Evolutionary conservation across 192 early-diverging fungal genomes (phyloP), one percentile per base, ranked within the genome.

Genomic region (Backusella liffmaniae): DNA sequence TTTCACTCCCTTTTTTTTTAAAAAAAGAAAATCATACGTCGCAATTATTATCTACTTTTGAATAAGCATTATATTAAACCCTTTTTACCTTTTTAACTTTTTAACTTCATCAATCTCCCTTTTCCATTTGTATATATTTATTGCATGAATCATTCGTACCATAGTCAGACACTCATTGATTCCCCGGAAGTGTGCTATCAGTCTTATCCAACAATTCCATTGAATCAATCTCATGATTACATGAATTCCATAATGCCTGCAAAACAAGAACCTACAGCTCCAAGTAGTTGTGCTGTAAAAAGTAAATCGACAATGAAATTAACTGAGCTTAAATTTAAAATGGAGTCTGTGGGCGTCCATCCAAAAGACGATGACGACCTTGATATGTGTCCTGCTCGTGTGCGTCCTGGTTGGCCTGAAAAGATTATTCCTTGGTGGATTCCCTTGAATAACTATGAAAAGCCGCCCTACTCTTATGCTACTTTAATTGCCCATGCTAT

Each of bases 401-500:
- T 34, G 26, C 56, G 62, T 37, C n/a, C 69, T 36, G 15, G 42
- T 32, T 72, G 65, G 59, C 76, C 76, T 0, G 42, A 68, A 7
- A 59, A 72, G 6, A 77, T 77, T 18, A 67, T 73, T 49, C 76
- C 76, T 32, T 77, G 70, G 51, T 80, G 78, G 78, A 70, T 44
- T 30, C 74, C 78, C 6, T 6, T 37, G 1, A 49, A 67, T 6
- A 1, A 5, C 21, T 18, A 39, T 56, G 79, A 80, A 37, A 80
- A 80, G 35, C 95, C 95, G 5, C 85, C 93, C 12, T 88, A 92
- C 66, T 92, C 94, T 0, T 97, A 97, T 80, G 91, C 93, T 7
- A 90, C 86, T 29, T 76, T 97, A 10, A 95, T 97, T 32, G 88
- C 90, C 0, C 88, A 96, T 53, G 96, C 93, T 1, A 94, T 97